These are phyloP conservation scores for Graphilbum fragrans DNA, from an alignment of 2,329 filamentous ascomycete species.

Conservation along the genomic window DNA sequence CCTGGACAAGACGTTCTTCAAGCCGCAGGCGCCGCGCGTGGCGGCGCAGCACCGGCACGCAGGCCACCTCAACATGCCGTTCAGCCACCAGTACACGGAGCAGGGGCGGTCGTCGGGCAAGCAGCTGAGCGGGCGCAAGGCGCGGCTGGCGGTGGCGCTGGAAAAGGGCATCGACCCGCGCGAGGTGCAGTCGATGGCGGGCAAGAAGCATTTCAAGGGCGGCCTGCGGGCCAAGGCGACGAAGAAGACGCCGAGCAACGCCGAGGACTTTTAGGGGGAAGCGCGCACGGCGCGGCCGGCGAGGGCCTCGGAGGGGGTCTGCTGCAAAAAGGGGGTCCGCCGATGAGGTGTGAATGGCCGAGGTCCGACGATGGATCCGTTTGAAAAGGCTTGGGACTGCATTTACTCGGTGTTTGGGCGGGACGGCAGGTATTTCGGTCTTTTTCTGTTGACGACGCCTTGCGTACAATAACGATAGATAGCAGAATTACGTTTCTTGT, in stretches of 20 bases:
- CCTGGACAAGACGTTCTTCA: constrained; percentile 87
- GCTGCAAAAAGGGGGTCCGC: too few relatives aligned
- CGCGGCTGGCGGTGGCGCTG: constrained; percentile 65
- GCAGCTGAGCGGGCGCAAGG: constrained; percentile 71
- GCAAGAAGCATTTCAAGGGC: constrained; percentile 95
- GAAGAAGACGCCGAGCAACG: constrained; percentile 19
- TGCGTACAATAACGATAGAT: too few relatives aligned
- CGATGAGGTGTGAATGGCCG: too few relatives aligned
- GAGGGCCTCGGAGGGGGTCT: too few relatives aligned
- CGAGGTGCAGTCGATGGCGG: constrained; percentile 51
- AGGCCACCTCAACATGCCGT: constrained; percentile 65
- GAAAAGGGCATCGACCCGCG: constrained; percentile 76
- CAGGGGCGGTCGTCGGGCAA: constrained; percentile 52
- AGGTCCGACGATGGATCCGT: too few relatives aligned
- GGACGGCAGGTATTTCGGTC: too few relatives aligned
- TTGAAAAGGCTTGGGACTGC: too few relatives aligned
- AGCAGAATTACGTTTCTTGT: too few relatives aligned
- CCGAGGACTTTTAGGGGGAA: constrained; percentile 1
- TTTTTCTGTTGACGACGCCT: too few relatives aligned
- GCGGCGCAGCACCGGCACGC: constrained; percentile 35
- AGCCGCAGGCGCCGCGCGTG: constrained; percentile 43
- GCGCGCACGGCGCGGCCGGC: too few relatives aligned
- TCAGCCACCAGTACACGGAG: constrained; percentile 80
- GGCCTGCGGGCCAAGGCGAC: constrained; percentile 40
- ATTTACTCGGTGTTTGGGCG: too few relatives aligned